Evolutionary conservation across 805 yeast genomes (phyloP).

Genomic region (Candida parachauliodes): DNA sequence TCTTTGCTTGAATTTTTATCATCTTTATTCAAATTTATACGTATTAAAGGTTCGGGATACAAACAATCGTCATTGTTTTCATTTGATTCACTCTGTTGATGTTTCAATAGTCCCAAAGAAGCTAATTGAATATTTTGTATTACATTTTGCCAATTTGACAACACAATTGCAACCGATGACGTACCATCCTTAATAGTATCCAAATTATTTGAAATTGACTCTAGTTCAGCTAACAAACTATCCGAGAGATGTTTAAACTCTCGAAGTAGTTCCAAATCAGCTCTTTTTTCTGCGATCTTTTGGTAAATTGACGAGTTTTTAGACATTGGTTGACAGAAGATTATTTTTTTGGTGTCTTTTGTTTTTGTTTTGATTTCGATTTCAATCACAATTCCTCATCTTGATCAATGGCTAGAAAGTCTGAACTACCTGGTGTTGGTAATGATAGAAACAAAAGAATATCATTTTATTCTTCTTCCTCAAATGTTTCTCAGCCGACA

Average conservation of each 20-base stretch:
- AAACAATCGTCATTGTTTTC: slow-evolving; percentile 37
- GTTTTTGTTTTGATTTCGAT: slow-evolving; percentile 7
- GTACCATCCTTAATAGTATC: slow-evolving; percentile 54
- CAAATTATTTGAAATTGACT: slow-evolving; percentile 45
- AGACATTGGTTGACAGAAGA: slow-evolving; percentile 1
- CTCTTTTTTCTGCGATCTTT: slow-evolving; percentile 42
- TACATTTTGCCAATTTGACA: slow-evolving; percentile 65
- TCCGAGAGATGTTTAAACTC: slow-evolving; percentile 47
- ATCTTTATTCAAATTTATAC: slow-evolving; percentile 49
- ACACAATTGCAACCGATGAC: slow-evolving; percentile 53
- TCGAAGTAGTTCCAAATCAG: slow-evolving; percentile 48
- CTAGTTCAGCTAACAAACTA: slow-evolving; percentile 44
- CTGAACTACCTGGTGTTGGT: not conserved
- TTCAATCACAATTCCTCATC: no score
- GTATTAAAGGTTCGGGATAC: slow-evolving; percentile 62
- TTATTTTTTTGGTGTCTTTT: slow-evolving; percentile 5
- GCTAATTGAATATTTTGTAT: slow-evolving; percentile 61
- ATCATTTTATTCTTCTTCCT: slow-evolving; percentile 2
- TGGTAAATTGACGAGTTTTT: slow-evolving; percentile 14
- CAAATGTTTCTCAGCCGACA: not conserved
- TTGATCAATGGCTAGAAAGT: slow-evolving; percentile 5
- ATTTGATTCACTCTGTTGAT: slow-evolving; percentile 29
- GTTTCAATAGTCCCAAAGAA: slow-evolving; percentile 44
- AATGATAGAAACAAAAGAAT: not conserved
- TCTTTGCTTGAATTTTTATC: slow-evolving; percentile 9